Percentiles rank a stretch among this genome's conserved stretches.
Conservation (phyloP, 495 filamentous ascomycete species). For the Xylaria cubensis region DNA sequence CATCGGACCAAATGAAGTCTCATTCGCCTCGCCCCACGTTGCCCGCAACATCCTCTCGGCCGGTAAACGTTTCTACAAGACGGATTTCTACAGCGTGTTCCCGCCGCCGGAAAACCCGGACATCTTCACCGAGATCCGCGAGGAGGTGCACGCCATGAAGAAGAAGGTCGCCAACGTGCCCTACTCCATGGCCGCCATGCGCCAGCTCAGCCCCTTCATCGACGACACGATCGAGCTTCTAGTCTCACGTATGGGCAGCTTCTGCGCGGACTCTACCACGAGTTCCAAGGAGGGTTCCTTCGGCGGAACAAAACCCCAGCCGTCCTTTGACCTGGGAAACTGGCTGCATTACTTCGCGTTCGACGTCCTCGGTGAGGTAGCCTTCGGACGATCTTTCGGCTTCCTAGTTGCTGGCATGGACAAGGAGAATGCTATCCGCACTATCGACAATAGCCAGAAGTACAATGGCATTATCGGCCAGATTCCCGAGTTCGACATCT, state of each 20-base stretch:
- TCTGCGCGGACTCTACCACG: slow-evolving; percentile 37
- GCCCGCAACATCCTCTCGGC: slow-evolving; percentile 55
- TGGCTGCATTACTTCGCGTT: slow-evolving; percentile 64
- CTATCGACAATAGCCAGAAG: slow-evolving; percentile 59
- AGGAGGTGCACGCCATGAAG: slow-evolving; percentile 61
- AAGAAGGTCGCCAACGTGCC: slow-evolving; percentile 62
- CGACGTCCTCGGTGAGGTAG: slow-evolving; percentile 67
- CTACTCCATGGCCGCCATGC: slow-evolving; percentile 62
- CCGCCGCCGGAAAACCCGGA: slow-evolving; percentile 65
- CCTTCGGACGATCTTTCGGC: slow-evolving; percentile 68
- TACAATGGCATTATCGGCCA: slow-evolving; percentile 63
- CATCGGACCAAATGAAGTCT: slow-evolving; percentile 62
- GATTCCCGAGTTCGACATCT: slow-evolving; percentile 55
- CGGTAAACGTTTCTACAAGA: slow-evolving; percentile 63
- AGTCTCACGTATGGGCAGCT: slow-evolving; percentile 46
- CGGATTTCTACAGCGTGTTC: slow-evolving; percentile 61
- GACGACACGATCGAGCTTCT: slow-evolving; percentile 56
- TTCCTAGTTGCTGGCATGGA: slow-evolving; percentile 66
- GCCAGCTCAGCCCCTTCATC: slow-evolving; percentile 54
- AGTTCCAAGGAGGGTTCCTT: slow-evolving; percentile 36
- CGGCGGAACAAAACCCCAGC: slow-evolving; percentile 33
- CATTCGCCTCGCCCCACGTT: slow-evolving; percentile 57
- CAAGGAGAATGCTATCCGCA: slow-evolving; percentile 61
- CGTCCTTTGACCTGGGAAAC: slow-evolving; percentile 53
- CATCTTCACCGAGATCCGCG: slow-evolving; percentile 63